phyloP scores from a whole-genome alignment of 2,329 filamentous ascomycete species.

The Atkinsonella texensis region DNA sequence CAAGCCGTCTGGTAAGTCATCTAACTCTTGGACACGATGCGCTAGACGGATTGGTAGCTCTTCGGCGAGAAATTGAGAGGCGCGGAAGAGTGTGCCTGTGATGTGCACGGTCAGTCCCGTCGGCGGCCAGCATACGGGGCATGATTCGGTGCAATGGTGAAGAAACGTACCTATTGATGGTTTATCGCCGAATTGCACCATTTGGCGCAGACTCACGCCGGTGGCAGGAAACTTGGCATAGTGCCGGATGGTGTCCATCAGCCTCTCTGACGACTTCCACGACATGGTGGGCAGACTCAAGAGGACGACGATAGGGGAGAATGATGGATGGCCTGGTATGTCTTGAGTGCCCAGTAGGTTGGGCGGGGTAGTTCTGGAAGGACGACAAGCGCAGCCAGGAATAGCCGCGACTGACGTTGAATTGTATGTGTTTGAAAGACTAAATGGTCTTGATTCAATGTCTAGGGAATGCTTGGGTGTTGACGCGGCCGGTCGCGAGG shows the following conservation, averaged over 20 bases:
- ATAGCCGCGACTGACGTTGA: background rate
- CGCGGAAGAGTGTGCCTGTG: constrained; percentile 84
- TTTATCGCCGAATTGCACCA: constrained; percentile 96
- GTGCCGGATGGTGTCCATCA: constrained; percentile 96
- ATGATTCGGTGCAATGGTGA: constrained; percentile 41
- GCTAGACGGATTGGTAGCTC: constrained; percentile 94
- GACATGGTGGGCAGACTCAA: constrained; percentile 49
- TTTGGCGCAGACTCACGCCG: constrained; percentile 90
- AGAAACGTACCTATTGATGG: constrained; percentile 67
- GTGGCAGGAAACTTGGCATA: constrained; percentile 96
- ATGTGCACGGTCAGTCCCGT: constrained; percentile 6
- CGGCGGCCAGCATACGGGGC: constrained; percentile 51
- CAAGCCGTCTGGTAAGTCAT: constrained; percentile 83
- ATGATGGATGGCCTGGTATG: background rate
- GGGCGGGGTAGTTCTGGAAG: background rate
- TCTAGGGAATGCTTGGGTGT: constrained; percentile 1
- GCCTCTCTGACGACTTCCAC: constrained; percentile 79
- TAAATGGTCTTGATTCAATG: constrained; percentile 2
- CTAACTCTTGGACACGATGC: constrained; percentile 90
- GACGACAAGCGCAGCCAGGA: background rate
- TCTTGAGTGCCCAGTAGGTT: background rate
- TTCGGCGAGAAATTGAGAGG: constrained; percentile 95
- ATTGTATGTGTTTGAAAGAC: background rate
- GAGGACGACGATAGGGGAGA: background rate
- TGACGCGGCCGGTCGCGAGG: constrained; percentile 4